Evolutionary conservation across 1,284 basidiomycete genomes (phyloP).

Genomic region (Phellinidium pouzarii): DNA sequence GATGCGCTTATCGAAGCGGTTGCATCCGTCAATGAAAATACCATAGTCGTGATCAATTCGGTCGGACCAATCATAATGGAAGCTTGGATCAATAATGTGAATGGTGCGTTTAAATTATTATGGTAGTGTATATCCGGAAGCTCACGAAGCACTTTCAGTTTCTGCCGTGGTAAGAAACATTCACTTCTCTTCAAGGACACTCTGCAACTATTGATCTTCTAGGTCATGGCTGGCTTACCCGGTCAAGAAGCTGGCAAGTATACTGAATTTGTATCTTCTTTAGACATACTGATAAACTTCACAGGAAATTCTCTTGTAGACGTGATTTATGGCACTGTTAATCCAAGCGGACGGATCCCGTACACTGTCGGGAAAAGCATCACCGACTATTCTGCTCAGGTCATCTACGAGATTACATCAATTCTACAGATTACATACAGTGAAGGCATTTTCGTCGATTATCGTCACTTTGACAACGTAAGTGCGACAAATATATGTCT

Average conservation of each 20-base stretch:
- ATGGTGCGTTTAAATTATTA: conserved; percentile 54
- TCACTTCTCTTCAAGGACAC: background rate
- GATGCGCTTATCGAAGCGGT: conserved; percentile 51
- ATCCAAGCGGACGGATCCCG: conserved; percentile 38
- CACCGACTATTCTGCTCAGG: conserved; percentile 39
- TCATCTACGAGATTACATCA: conserved; percentile 24
- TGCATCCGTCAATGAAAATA: conserved; percentile 52
- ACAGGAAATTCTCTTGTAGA: conserved; percentile 38
- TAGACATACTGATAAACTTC: background rate
- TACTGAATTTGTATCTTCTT: background rate
- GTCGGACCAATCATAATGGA: conserved; percentile 65
- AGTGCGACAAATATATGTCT: background rate
- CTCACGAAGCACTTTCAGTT: too few species aligned
- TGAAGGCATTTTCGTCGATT: conserved; percentile 26
- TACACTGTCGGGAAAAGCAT: conserved; percentile 43
- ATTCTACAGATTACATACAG: conserved; percentile 28
- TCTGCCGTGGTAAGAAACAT: conserved; percentile 17
- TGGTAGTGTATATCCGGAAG: conserved; percentile 19
- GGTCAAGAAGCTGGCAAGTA: conserved; percentile 63
- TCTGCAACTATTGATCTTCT: background rate
- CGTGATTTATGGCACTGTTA: conserved; percentile 39
- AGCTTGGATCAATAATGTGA: conserved; percentile 56
- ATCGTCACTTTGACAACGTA: conserved; percentile 20
- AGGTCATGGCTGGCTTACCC: conserved; percentile 53
- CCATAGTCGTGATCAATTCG: conserved; percentile 71